A percentile compares a stretch with the other conserved stretches of the same genome.
Conservation (phyloP, 192 early-diverging fungal species). For the Linnemannia elongata region DNA sequence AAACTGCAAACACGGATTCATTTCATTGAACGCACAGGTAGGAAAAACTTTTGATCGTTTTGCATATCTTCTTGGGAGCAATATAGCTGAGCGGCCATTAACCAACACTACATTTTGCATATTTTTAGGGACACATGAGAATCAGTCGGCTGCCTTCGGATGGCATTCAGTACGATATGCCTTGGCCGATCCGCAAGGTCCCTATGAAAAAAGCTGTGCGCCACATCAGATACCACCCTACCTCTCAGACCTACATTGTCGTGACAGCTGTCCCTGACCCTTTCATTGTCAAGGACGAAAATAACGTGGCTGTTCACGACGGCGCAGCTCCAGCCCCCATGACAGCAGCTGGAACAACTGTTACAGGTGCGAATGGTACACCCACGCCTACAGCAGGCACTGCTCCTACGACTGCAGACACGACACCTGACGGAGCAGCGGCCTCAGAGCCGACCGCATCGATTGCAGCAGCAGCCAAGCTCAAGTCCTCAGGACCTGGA, state of each 20-base stretch:
- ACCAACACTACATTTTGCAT: neutral
- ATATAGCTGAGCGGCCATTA: neutral
- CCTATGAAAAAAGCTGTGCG: constrained; percentile 76
- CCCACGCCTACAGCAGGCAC: neutral
- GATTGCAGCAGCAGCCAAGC: constrained; percentile 21
- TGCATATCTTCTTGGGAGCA: neutral
- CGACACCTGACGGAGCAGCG: neutral
- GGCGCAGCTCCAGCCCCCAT: neutral
- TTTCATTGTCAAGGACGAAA: constrained; percentile 82
- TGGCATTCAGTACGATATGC: constrained; percentile 76
- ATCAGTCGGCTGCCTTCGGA: constrained; percentile 76
- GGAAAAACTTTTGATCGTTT: neutral
- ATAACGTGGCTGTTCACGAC: constrained; percentile 64
- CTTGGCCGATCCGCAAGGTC: constrained; percentile 83
- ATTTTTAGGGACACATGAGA: constrained; percentile 69
- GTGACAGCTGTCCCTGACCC: constrained; percentile 74
- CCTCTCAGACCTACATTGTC: constrained; percentile 85
- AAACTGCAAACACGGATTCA: constrained; percentile 83
- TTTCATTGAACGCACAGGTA: constrained; percentile 79
- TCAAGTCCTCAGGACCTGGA: constrained; percentile 38
- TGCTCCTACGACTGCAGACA: neutral
- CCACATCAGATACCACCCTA: constrained; percentile 86
- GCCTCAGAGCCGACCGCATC: neutral
- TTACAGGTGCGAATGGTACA: neutral
- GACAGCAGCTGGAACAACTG: neutral